A percentile compares a stretch with the other conserved stretches of the same genome.
phyloP scores from a whole-genome alignment of 2,329 filamentous ascomycete species.

The Rhytidhysteron rufulum region DNA sequence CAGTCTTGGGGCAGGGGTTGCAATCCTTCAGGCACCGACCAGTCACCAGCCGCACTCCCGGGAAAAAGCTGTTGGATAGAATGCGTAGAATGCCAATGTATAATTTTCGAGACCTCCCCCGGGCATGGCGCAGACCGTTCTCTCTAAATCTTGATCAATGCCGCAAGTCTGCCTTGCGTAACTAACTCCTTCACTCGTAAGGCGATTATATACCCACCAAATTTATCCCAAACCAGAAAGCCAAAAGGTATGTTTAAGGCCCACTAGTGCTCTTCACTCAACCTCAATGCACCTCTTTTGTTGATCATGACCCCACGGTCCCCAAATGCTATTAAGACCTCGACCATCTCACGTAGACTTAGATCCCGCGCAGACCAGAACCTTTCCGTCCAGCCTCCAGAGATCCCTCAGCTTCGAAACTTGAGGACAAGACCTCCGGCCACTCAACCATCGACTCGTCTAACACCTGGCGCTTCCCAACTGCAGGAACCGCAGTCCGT shows the following conservation, averaged over 20 bases:
- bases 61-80: conserved; percentile 28
- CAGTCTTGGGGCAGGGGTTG: conserved; percentile 16
- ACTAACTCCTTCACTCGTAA: conserved; percentile 19
- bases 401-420: conserved; percentile 24
- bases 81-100: conserved; percentile 27
- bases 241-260: conserved; percentile 33
- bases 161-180: conserved; percentile 29
- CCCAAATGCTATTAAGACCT: conserved; percentile 19
- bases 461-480: conserved; percentile 26
- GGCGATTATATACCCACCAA: conserved; percentile 25
- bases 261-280: conserved; percentile 21
- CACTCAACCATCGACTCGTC: conserved; percentile 24
- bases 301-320: conserved; percentile 34
- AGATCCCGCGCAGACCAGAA: conserved; percentile 28
- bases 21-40: conserved; percentile 37
- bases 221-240: conserved; percentile 19
- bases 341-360: conserved; percentile 32
- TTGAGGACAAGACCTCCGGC: conserved; percentile 30
- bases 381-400: conserved; percentile 26
- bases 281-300: conserved; percentile 24
- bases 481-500: conserved; percentile 17
- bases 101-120: conserved; percentile 26
- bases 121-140: conserved; percentile 30
- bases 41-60: conserved; percentile 33
- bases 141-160: conserved; percentile 22